A percentile compares a stretch with the other conserved stretches of the same genome.
Evolutionary conservation across 2,329 filamentous ascomycete species (phyloP).

Genomic region (Alternaria incomplexa): DNA sequence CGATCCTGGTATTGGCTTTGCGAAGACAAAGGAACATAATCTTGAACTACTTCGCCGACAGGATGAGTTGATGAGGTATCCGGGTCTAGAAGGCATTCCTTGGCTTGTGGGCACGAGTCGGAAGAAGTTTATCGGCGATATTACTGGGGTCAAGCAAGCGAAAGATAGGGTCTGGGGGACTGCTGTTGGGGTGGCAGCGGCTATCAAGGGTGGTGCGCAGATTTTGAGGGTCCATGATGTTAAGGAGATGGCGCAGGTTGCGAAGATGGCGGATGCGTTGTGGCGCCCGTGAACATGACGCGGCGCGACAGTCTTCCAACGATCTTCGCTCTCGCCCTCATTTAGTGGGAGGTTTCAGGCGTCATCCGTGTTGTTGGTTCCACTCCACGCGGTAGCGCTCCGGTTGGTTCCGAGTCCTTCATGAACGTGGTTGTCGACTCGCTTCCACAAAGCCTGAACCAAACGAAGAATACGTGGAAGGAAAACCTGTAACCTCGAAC

Average conservation of each 20-base stretch:
- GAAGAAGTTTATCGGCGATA: slow-evolving; percentile 84
- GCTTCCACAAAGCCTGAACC: not conserved
- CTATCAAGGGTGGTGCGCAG: slow-evolving; percentile 86
- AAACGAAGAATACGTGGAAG: not conserved
- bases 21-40: slow-evolving; percentile 83
- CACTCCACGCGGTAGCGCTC: not conserved
- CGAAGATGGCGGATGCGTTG: slow-evolving; percentile 90
- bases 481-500: not conserved
- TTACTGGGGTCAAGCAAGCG: slow-evolving; percentile 77
- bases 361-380: not conserved
- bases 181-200: slow-evolving; percentile 83
- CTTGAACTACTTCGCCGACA: slow-evolving; percentile 76
- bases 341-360: not conserved
- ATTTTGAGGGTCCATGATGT: slow-evolving; percentile 93
- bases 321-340: not conserved
- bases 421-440: not conserved
- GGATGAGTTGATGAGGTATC: slow-evolving; percentile 58
- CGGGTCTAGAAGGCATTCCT: slow-evolving; percentile 71
- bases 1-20: slow-evolving; percentile 93
- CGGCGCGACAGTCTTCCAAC: not conserved
- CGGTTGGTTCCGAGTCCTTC: not conserved
- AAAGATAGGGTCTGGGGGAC: slow-evolving; percentile 81
- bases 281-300: slow-evolving; percentile 59
- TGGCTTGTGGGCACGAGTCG: slow-evolving; percentile 91
- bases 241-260: slow-evolving; percentile 81